phyloP scores from a whole-genome alignment of 345 rosid genomes.

The Salix suchowensis region DNA sequence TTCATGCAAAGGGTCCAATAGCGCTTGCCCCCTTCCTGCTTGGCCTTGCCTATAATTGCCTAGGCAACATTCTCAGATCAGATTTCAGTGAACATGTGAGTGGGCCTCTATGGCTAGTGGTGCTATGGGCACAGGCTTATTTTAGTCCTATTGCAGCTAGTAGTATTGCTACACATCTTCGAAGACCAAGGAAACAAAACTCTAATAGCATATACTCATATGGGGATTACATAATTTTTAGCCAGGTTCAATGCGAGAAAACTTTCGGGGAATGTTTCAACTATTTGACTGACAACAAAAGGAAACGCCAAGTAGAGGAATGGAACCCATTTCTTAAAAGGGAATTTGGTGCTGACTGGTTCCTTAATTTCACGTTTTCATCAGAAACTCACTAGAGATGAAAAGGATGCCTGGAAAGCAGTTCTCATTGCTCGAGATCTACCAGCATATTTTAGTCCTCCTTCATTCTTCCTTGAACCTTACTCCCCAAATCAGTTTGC shows the following conservation, averaged over 20 bases:
- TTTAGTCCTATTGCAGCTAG: not conserved
- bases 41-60: not conserved
- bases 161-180: not conserved
- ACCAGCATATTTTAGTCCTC: not conserved
- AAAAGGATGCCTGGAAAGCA: not conserved
- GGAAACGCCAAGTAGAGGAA: not conserved
- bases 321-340: not conserved
- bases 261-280: not conserved
- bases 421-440: not conserved
- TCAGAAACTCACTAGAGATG: not conserved
- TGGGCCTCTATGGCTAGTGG: not conserved
- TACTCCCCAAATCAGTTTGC: not conserved
- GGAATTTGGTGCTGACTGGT: not conserved
- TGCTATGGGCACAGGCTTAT: not conserved
- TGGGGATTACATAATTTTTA: not conserved
- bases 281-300: not conserved
- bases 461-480: not conserved
- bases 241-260: not conserved
- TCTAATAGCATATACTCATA: not conserved
- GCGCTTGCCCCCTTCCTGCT: not conserved
- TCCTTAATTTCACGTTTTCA: not conserved
- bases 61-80: not conserved
- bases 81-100: not conserved
- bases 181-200: not conserved
- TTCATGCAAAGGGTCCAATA: not conserved